A percentile compares a stretch with the other conserved stretches of the same genome.
phyloP scores from a whole-genome alignment of 2,329 filamentous ascomycete species.

The Neonectria punicea region DNA sequence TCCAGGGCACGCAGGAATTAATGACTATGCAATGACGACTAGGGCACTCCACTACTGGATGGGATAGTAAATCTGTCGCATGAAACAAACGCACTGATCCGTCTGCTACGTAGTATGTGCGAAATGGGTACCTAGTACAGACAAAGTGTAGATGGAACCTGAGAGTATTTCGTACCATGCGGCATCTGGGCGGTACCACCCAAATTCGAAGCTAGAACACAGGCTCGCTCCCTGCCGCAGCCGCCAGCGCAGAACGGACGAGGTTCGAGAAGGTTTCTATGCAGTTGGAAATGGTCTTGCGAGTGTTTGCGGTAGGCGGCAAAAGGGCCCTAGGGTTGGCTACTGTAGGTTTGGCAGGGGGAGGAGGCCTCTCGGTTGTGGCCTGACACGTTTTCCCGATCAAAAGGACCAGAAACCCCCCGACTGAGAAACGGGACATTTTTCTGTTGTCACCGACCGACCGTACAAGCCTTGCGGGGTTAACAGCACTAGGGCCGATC shows the following conservation, averaged over 20 bases:
- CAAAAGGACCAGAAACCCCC: not conserved
- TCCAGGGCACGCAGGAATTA: not conserved
- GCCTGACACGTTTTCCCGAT: not conserved
- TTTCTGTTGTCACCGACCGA: not conserved
- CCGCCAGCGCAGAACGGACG: not conserved
- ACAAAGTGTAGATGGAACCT: not conserved
- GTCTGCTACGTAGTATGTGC: not conserved
- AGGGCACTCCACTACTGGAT: not conserved
- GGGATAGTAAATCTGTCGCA: not conserved
- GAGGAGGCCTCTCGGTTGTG: constrained; percentile 24
- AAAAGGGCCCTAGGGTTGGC: not conserved
- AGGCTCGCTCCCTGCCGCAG: not conserved
- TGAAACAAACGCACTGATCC: not conserved
- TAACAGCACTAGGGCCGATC: constrained; percentile 16
- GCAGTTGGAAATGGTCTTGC: constrained; percentile 3
- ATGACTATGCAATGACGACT: not conserved
- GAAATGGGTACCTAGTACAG: not conserved
- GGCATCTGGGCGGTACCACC: not conserved
- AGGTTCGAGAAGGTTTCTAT: constrained; percentile 23
- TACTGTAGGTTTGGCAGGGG: not conserved
- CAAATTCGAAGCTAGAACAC: not conserved
- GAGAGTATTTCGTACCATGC: not conserved
- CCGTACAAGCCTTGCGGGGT: not conserved
- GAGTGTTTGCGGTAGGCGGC: not conserved
- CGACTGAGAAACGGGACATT: not conserved